These are phyloP conservation scores for Vitis amurensis DNA, from an alignment of 164 flowering plant species.

Conservation along the genomic window DNA sequence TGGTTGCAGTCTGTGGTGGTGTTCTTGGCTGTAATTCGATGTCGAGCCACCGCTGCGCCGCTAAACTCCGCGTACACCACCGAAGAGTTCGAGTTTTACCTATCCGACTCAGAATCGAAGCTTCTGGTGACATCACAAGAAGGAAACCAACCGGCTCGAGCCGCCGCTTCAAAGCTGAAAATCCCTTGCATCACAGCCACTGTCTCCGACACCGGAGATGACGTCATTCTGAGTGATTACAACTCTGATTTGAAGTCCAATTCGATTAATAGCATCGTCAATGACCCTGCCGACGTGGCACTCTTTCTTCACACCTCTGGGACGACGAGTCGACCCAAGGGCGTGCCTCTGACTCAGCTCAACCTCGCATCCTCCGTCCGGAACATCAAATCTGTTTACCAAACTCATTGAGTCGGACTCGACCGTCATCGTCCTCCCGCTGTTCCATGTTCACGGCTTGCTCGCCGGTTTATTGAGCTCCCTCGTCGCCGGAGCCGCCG, in stretches of 20 bases:
- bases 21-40: constrained; percentile 87
- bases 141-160: constrained; percentile 61
- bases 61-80: constrained; percentile 82
- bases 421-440: constrained; percentile 84
- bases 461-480: constrained; percentile 73
- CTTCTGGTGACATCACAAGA: constrained; percentile 56
- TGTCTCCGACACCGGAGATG: constrained; percentile 25
- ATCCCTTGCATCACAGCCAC: constrained; percentile 56
- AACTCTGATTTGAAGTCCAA: constrained; percentile 18
- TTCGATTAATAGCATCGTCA: constrained; percentile 27
- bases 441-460: constrained; percentile 92
- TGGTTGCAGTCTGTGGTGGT: constrained; percentile 61
- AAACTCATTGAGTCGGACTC: constrained; percentile 71
- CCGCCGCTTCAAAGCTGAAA: constrained; percentile 76
- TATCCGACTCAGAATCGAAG: constrained; percentile 81
- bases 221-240: constrained; percentile 28
- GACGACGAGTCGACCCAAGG: constrained; percentile 95
- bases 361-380: constrained; percentile 68
- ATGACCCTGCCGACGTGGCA: constrained; percentile 73
- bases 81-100: constrained; percentile 91
- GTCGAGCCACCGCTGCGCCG: constrained; percentile 84
- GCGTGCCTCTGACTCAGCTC: constrained; percentile 82
- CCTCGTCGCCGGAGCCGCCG: constrained; percentile 74
- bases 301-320: constrained; percentile 97
- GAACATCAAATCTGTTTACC: constrained; percentile 75